Conservation (phyloP, 164 flowering plant genomes). For the Macadamia integrifolia region DNA sequence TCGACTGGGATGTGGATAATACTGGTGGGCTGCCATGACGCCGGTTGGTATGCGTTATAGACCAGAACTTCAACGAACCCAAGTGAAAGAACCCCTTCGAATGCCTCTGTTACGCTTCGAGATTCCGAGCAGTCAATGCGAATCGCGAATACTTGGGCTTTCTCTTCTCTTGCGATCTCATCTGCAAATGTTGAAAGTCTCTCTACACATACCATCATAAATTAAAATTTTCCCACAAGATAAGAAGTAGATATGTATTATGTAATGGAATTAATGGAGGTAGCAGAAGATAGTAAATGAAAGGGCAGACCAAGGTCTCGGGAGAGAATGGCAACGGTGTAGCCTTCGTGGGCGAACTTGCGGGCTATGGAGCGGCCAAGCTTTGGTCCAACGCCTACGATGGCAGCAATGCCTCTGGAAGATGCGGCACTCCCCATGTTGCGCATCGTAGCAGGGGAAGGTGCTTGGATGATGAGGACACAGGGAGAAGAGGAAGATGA, state of each 20-base stretch:
- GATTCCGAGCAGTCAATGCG: constrained; percentile 88
- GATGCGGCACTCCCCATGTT: constrained; percentile 48
- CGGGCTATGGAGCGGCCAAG: constrained; percentile 93
- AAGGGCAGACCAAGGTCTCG: constrained; percentile 53
- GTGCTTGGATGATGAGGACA: not conserved
- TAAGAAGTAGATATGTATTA: too few species aligned
- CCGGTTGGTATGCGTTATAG: constrained; percentile 65
- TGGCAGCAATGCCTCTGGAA: constrained; percentile 70
- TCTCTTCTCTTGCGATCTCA: constrained; percentile 89
- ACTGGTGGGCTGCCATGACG: constrained; percentile 35
- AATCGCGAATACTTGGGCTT: constrained; percentile 86
- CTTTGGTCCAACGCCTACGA: constrained; percentile 89
- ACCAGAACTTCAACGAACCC: constrained; percentile 90
- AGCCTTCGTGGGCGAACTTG: constrained; percentile 92
- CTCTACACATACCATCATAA: constrained; percentile 26
- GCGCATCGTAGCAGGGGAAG: constrained; percentile 35
- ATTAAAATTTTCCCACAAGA: not conserved
- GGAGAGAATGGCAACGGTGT: constrained; percentile 93
- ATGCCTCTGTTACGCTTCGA: constrained; percentile 76
- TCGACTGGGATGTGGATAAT: constrained; percentile 55
- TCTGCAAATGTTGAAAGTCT: constrained; percentile 77
- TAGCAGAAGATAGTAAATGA: too few species aligned
- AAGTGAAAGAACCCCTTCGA: constrained; percentile 83
- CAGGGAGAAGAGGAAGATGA: too few species aligned
- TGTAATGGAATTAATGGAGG: too few species aligned